These are phyloP conservation scores for Ogataea neopini DNA, from an alignment of 805 yeast species.

Conservation along the genomic window DNA sequence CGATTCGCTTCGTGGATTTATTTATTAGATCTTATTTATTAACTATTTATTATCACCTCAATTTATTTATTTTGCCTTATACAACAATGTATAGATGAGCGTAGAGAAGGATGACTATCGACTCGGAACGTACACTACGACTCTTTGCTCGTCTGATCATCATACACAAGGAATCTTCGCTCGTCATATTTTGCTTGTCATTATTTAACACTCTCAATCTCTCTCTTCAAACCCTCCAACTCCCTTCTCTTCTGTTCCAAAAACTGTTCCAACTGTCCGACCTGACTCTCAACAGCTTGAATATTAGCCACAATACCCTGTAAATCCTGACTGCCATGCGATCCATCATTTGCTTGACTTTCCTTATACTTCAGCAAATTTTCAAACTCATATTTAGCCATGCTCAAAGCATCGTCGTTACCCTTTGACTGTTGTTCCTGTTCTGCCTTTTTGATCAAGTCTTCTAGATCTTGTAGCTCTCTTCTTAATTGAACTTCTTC, in stretches of 20 bases:
- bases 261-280: slow-evolving; percentile 68
- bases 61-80: slow-evolving; percentile 23
- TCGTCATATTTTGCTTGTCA: background rate
- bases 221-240: slow-evolving; percentile 47
- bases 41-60: slow-evolving; percentile 15
- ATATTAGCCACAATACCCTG: slow-evolving; percentile 61
- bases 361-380: slow-evolving; percentile 80
- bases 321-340: slow-evolving; percentile 36
- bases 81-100: background rate
- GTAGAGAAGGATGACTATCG: too few relatives aligned
- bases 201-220: slow-evolving; percentile 32
- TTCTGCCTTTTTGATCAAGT: slow-evolving; percentile 59
- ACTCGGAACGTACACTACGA: too few relatives aligned
- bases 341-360: slow-evolving; percentile 47
- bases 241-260: slow-evolving; percentile 61
- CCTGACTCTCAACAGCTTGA: slow-evolving; percentile 74
- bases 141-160: too few relatives aligned
- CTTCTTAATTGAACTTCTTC: slow-evolving; percentile 83
- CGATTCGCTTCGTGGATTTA: too few relatives aligned
- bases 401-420: slow-evolving; percentile 30
- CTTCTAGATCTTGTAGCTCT: slow-evolving; percentile 74
- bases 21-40: slow-evolving; percentile 14
- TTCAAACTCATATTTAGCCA: slow-evolving; percentile 66
- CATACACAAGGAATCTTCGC: too few relatives aligned
- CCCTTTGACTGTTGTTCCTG: slow-evolving; percentile 42